These are phyloP conservation scores for Geotrichum histeridarum DNA, from an alignment of 1,139 yeast species.

Conservation along the genomic window DNA sequence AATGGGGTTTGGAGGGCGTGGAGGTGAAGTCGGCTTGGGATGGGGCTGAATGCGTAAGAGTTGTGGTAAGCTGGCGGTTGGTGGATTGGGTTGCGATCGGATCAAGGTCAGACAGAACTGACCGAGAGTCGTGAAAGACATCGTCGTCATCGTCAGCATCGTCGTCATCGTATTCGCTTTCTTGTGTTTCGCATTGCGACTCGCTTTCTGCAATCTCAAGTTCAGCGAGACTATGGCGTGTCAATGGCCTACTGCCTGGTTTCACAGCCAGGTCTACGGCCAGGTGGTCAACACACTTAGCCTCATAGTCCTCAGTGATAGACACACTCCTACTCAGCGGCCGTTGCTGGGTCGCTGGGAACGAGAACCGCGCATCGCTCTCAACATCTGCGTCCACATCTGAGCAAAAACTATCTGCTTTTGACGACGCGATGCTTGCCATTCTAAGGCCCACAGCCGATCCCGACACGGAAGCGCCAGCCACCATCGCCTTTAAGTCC, in stretches of 20 bases:
- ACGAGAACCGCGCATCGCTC: not conserved
- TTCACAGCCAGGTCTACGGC: too few relatives aligned
- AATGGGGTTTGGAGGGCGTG: not conserved
- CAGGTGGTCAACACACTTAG: too few relatives aligned
- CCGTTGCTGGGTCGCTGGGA: slow-evolving; percentile 6
- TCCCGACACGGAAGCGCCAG: too few relatives aligned
- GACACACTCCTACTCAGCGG: not conserved
- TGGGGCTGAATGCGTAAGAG: not conserved
- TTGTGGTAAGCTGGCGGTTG: not conserved
- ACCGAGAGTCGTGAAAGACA: not conserved
- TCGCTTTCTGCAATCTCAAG: not conserved
- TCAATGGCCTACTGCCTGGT: too few relatives aligned
- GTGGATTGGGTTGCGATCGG: not conserved
- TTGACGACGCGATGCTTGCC: not conserved
- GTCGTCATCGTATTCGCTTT: not conserved
- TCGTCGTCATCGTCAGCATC: not conserved
- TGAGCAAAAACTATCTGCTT: not conserved
- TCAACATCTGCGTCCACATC: not conserved
- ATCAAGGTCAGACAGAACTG: not conserved
- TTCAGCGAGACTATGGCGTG: not conserved
- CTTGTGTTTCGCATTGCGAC: too few relatives aligned
- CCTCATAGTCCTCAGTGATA: not conserved
- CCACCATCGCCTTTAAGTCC: not conserved
- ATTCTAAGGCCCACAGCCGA: not conserved
- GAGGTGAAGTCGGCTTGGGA: not conserved